Evolutionary conservation across 257 asterid species (phyloP), one percentile per base, ranked within the genome.

Genomic region (Primulina huaijiensis): DNA sequence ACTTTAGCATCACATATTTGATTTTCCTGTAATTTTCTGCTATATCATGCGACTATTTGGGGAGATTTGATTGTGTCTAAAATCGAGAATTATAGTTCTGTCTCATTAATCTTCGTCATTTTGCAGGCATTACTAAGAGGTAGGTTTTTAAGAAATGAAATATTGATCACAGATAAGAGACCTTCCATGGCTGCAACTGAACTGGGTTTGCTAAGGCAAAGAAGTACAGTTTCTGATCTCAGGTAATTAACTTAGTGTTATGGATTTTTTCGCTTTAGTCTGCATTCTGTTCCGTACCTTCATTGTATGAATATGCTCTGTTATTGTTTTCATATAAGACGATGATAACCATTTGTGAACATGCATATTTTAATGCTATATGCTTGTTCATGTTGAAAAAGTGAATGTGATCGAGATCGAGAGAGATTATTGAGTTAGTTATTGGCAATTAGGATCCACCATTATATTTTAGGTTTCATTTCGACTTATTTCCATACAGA

Each of bases 121-220:
- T 35, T 82, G 79, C 86, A 93, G 99, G 87, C 96, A 14, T 84
- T 89, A 31, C 95, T 90, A 65, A 79, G 85, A 66, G 96, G 96
- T 53, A 89, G 96, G 75, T 93, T 93, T 78, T 75, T 93, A 69
- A 78, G 86, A 67, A 89, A 87, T 72, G 89, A 75, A 69, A 75
- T 74, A 73, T 50, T 63, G 62, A 76, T 71, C n/a, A 69, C 70
- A 58, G 96, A 86, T 33, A 85, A 82, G 82, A 78, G 80, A 75
- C 83, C 87, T 60, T 83, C 90, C 5, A 40, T 62, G 69, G 97
- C 89, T 77, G 87, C 84, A 50, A 80, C 85, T 73, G 97, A 94
- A 75, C 76, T 94, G 67, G 90, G 91, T 63, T 74, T 91, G 77
- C 83, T 91, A 77, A 83, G 87, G 81, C 90, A 84, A 78, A 84